Evolutionary conservation across 371 early-diverging fungal species (phyloP).

Genomic region (Sanchytrium tribonematis): DNA sequence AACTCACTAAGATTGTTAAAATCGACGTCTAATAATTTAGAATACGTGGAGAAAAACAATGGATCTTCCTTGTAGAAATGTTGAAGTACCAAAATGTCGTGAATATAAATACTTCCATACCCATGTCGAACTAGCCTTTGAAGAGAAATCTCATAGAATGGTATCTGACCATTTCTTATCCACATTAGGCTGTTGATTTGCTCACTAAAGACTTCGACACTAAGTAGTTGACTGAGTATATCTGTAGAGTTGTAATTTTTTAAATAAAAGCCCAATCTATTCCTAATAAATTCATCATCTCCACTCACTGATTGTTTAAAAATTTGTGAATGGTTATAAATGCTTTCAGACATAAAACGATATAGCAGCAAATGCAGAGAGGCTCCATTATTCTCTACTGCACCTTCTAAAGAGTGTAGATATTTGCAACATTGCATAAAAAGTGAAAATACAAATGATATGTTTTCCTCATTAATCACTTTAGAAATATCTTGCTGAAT

Average conservation of each 20-base stretch:
- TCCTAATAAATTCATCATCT: neutral
- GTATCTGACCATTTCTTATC: neutral
- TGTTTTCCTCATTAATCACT: neutral
- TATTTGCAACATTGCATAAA: neutral
- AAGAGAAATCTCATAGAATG: neutral
- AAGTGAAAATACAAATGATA: neutral
- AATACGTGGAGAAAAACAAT: neutral
- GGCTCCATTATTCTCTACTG: neutral
- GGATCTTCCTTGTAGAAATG: neutral
- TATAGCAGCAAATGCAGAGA: neutral
- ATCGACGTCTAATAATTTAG: neutral
- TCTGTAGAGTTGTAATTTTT: neutral
- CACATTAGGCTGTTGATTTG: neutral
- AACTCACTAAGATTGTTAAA: too few relatives aligned
- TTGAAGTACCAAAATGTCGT: neutral
- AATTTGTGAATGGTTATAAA: neutral
- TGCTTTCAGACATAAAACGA: neutral
- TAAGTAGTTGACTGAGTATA: neutral
- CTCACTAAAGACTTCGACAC: neutral
- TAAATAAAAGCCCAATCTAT: neutral
- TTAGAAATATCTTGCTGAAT: neutral
- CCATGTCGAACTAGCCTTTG: neutral
- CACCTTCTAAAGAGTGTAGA: neutral
- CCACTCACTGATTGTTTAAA: neutral
- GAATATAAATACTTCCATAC: neutral